Conservation (phyloP, 305 asterid species). For the Solanum hybrid region DNA sequence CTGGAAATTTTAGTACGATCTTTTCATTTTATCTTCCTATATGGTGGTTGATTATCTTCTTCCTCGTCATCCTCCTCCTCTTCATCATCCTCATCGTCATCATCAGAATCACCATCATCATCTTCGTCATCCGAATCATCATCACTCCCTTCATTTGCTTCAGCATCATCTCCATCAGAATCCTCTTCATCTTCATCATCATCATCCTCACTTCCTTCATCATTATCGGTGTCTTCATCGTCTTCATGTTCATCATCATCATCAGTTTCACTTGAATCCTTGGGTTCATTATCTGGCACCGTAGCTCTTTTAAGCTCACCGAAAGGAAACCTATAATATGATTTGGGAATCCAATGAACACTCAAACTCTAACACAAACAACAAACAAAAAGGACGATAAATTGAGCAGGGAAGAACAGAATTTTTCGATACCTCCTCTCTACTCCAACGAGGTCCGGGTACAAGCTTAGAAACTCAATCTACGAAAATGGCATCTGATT, state of each 20-base stretch:
- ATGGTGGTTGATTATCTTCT: conserved; percentile 19
- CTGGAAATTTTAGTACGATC: not conserved
- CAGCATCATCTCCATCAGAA: conserved; percentile 21
- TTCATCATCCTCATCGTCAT: not conserved
- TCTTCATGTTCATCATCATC: conserved; percentile 25
- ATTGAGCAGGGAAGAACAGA: not conserved
- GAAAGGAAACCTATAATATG: conserved; percentile 29
- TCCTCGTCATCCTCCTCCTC: conserved; percentile 8
- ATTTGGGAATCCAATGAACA: not conserved
- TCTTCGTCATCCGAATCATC: conserved; percentile 30
- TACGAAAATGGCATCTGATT: conserved; percentile 11
- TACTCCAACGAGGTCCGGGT: conserved; percentile 17
- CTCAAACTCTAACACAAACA: not conserved
- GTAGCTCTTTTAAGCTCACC: conserved; percentile 20
- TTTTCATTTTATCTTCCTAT: conserved; percentile 20
- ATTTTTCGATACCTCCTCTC: conserved; percentile 23
- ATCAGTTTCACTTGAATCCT: conserved; percentile 29
- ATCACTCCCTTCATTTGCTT: conserved; percentile 32
- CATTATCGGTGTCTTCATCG: conserved; percentile 14
- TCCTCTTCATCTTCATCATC: conserved; percentile 29
- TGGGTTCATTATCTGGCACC: conserved; percentile 21
- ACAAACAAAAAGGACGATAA: not conserved
- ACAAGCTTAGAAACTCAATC: conserved; percentile 20
- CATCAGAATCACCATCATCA: not conserved
- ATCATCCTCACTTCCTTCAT: not conserved